Evolutionary conservation across 1,284 basidiomycete genomes (phyloP).

Genomic region (Melampsora americana): DNA sequence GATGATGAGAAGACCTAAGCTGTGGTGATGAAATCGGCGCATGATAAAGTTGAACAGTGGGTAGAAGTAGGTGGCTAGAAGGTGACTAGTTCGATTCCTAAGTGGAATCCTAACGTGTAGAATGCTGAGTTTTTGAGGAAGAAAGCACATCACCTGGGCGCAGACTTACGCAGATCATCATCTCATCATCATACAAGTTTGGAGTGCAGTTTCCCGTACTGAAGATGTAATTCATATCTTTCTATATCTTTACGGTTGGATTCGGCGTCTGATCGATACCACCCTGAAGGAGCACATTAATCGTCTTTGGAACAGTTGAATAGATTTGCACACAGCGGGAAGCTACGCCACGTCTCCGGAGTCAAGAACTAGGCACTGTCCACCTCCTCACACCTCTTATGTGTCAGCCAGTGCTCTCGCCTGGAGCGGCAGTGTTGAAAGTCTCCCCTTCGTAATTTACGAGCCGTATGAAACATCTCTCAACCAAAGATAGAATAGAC

Average conservation of each 20-base stretch:
- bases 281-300: too few species aligned
- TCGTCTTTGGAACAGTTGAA: too few species aligned
- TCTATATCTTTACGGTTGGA: neutral
- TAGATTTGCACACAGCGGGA: too few species aligned
- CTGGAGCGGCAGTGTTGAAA: too few species aligned
- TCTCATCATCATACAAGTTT: constrained; percentile 2
- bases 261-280: constrained; percentile 3
- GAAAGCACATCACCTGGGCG: neutral
- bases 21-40: neutral
- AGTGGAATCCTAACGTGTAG: neutral
- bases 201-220: neutral
- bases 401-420: too few species aligned
- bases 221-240: neutral
- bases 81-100: neutral
- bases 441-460: too few species aligned
- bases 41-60: neutral
- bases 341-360: too few species aligned
- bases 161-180: neutral
- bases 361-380: too few species aligned
- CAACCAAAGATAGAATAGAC: too few species aligned
- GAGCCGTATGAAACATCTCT: too few species aligned
- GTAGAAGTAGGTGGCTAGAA: too few species aligned
- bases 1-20: neutral
- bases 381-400: too few species aligned
- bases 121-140: neutral